Percentiles rank a stretch among this genome's conserved stretches.
phyloP scores from a whole-genome alignment of 23 red algal species.

The Gracilaria vermiculophylla region DNA sequence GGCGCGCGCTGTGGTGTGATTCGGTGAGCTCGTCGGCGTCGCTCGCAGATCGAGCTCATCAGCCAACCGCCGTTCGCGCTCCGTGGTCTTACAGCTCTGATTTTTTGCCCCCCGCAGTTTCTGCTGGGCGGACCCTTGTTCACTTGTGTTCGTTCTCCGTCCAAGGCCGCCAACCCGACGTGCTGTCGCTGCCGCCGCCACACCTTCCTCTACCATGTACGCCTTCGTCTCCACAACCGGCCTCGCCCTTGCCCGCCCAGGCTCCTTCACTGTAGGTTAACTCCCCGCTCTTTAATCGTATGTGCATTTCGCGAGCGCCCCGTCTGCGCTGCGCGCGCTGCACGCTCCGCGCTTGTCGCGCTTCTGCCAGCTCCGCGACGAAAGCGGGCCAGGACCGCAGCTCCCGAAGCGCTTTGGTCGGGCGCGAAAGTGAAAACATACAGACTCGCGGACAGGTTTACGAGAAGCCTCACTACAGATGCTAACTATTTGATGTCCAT shows the following conservation, averaged over 20 bases:
- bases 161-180: too few species aligned
- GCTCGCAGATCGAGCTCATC: slow-evolving; percentile 36
- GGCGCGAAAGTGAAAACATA: too few species aligned
- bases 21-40: slow-evolving; percentile 21
- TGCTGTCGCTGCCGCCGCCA: not conserved
- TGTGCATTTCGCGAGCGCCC: not conserved
- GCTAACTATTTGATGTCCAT: slow-evolving; percentile 1
- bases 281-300: not conserved
- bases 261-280: slow-evolving; percentile 51
- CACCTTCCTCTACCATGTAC: slow-evolving; percentile 33
- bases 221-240: slow-evolving; percentile 37
- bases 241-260: slow-evolving; percentile 18
- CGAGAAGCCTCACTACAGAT: not conserved
- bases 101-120: too few species aligned
- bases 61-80: not conserved
- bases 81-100: slow-evolving; percentile 7
- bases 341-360: not conserved
- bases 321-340: too few species aligned
- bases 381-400: too few species aligned
- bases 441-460: not conserved
- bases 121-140: too few species aligned
- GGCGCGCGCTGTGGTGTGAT: not conserved
- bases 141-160: not conserved
- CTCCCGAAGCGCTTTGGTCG: too few species aligned
- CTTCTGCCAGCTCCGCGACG: not conserved